These are phyloP conservation scores for Margaritispora aquatica DNA, from an alignment of 495 filamentous ascomycete species.

Conservation along the genomic window DNA sequence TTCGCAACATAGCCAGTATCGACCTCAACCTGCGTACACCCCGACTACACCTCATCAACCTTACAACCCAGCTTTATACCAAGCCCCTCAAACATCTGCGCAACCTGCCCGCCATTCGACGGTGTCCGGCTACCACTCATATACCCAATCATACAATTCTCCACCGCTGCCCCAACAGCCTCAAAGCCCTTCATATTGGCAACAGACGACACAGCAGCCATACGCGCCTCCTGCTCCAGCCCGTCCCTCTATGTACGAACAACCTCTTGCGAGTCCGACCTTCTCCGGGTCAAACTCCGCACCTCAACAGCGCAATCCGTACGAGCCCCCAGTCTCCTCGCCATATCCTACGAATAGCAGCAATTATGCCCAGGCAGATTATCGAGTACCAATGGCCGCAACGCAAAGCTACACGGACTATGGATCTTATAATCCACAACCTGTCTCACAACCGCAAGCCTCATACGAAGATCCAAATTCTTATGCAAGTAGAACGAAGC, in stretches of 20 bases:
- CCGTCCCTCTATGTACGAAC: conserved; percentile 41
- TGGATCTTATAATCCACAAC: conserved; percentile 2
- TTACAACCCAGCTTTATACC: conserved; percentile 70
- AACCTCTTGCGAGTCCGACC: conserved; percentile 12
- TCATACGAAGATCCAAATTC: conserved; percentile 10
- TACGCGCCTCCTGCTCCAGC: conserved; percentile 32
- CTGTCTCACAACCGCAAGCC: neutral
- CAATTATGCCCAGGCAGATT: conserved; percentile 8
- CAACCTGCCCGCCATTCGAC: conserved; percentile 26
- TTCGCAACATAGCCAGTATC: conserved; percentile 40
- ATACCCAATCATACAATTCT: conserved; percentile 22
- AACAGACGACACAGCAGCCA: conserved; percentile 26
- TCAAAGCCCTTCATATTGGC: conserved; percentile 30
- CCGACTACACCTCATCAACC: conserved; percentile 45
- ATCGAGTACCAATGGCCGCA: conserved; percentile 7
- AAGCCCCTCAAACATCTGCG: conserved; percentile 22
- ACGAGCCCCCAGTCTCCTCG: conserved; percentile 13
- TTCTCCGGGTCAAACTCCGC: conserved; percentile 15
- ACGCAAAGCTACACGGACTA: conserved; percentile 18
- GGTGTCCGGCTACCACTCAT: conserved; percentile 21
- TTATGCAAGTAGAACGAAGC: conserved; percentile 13
- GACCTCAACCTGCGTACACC: conserved; percentile 33
- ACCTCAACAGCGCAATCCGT: conserved; percentile 11
- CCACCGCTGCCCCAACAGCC: conserved; percentile 31
- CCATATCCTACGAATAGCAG: conserved; percentile 19